Evolutionary conservation across 2,329 filamentous ascomycete species (phyloP).

Genomic region (Penicillium carneum): DNA sequence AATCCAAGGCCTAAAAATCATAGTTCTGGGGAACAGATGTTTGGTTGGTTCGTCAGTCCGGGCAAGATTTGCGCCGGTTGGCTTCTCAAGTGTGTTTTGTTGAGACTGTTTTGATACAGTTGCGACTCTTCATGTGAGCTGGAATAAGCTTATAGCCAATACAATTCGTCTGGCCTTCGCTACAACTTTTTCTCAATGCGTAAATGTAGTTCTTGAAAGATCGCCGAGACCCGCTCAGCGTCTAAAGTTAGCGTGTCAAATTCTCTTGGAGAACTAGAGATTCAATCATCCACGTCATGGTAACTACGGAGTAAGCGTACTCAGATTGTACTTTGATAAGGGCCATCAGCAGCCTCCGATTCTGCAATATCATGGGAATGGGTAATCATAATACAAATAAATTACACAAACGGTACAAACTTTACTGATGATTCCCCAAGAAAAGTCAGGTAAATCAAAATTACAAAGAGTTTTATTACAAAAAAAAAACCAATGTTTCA

Average conservation of each 20-base stretch:
- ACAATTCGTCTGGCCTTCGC: slow-evolving; percentile 46
- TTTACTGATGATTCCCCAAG: too few relatives aligned
- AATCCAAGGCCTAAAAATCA: slow-evolving; percentile 49
- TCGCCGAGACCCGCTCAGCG: slow-evolving; percentile 8
- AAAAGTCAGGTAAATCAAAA: neutral
- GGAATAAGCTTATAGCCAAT: slow-evolving; percentile 46
- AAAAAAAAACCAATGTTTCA: neutral
- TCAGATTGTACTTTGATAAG: slow-evolving; percentile 6
- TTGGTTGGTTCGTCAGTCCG: slow-evolving; percentile 44
- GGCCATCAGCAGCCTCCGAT: slow-evolving; percentile 1
- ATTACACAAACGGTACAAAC: slow-evolving; percentile 1
- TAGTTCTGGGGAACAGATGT: slow-evolving; percentile 70
- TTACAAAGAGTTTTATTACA: slow-evolving; percentile 7
- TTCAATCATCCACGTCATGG: neutral
- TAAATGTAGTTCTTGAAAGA: neutral
- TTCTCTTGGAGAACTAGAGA: neutral
- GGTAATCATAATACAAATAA: slow-evolving; percentile 4
- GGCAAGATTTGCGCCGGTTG: slow-evolving; percentile 40
- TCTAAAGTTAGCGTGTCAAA: slow-evolving; percentile 7
- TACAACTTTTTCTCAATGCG: slow-evolving; percentile 9
- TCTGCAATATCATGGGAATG: neutral
- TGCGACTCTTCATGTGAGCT: slow-evolving; percentile 47
- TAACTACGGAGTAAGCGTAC: neutral
- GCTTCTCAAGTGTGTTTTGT: slow-evolving; percentile 40
- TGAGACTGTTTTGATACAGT: slow-evolving; percentile 48